Evolutionary conservation across 768 basidiomycete genomes (phyloP), one percentile per base, ranked within the genome.

Genomic region (Trametes cubensis): DNA sequence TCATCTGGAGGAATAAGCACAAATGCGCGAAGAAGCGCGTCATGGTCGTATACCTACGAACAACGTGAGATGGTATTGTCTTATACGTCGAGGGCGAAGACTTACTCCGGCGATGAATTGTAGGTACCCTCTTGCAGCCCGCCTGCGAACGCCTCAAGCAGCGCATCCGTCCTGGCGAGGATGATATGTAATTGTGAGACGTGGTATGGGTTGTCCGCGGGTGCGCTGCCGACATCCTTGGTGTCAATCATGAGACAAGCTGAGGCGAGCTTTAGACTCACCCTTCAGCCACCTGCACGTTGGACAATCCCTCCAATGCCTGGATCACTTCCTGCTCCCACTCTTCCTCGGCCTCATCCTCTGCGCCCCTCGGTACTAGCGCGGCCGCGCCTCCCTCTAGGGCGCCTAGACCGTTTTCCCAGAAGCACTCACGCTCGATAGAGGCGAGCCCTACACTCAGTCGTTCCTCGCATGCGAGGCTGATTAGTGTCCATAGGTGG

Each of bases 1-100:
- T 90, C 76, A 94, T 85, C 64, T 90, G 87, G 4, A 97, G 80
- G 75, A 88, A 94, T 30, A 98, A 85, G 65, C 93, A 93, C 23
- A 98, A 78, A 70, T 99, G 96, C 0, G 95, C 90, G 69, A 96
- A 97, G 77, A 98, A 99, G 4, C 95, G 88, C 47, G 85, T 86
- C 80, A 92, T 82, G 0, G 83, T 80, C 0, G 85, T 79, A 69
- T 89, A 90, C 65, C 89, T 91, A 58, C n/a, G 18, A 58, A 53
- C 28, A 14, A 5, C 28, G 7, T 64, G 3, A 58, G 26, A 28
- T 40, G 39, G 61, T 38, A 74, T 56, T 3, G 74, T 65, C 14
- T 34, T 2, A 6, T 14, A 41, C 28, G 10, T 23, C 25, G 53
- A 10, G 28, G 18, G 38, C 47, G 7, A 42, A 1, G 6, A 75